Percentiles rank a stretch among this genome's conserved stretches.
These are phyloP conservation scores for Volutella citrinella DNA, from an alignment of 2,329 filamentous ascomycete species.

Conservation along the genomic window DNA sequence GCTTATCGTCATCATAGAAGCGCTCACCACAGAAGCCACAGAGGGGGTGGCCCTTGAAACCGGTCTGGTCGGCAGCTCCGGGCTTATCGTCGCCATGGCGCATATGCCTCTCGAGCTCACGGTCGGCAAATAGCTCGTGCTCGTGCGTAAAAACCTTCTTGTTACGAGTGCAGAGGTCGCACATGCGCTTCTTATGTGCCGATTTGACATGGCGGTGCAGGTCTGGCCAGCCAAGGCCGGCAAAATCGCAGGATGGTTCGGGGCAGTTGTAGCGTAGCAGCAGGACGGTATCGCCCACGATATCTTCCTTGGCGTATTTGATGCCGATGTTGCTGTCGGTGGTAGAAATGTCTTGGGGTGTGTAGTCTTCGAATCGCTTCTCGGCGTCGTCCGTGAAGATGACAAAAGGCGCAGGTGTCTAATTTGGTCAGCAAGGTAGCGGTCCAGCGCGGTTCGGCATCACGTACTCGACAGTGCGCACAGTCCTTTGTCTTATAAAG, in stretches of 20 bases:
- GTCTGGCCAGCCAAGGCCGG: conserved; percentile 64
- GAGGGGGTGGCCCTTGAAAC: conserved; percentile 92
- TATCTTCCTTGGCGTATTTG: conserved; percentile 82
- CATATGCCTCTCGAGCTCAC: conserved; percentile 84
- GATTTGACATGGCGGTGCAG: conserved; percentile 74
- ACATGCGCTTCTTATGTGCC: conserved; percentile 84
- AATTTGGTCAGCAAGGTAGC: conserved; percentile 14
- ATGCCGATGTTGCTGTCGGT: conserved; percentile 87
- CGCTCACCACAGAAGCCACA: conserved; percentile 89
- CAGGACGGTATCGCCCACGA: conserved; percentile 85
- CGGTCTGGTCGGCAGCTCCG: conserved; percentile 85
- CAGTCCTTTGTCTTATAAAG: conserved; percentile 96
- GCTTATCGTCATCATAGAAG: conserved; percentile 94
- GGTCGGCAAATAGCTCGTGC: conserved; percentile 83
- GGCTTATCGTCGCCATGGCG: conserved; percentile 86
- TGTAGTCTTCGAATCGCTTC: conserved; percentile 85
- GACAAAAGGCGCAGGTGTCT: conserved; percentile 73
- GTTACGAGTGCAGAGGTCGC: conserved; percentile 84
- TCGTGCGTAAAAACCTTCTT: conserved; percentile 99
- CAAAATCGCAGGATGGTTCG: conserved; percentile 74
- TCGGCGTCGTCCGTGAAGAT: conserved; percentile 85
- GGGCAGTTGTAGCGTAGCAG: conserved; percentile 94
- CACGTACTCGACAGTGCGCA: conserved; percentile 85
- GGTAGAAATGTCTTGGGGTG: conserved; percentile 67
- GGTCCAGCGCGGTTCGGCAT: too few species aligned